Evolutionary conservation across 2,329 filamentous ascomycete species (phyloP), one percentile per base, ranked within the genome.

Genomic region (Xylaria arbuscula): DNA sequence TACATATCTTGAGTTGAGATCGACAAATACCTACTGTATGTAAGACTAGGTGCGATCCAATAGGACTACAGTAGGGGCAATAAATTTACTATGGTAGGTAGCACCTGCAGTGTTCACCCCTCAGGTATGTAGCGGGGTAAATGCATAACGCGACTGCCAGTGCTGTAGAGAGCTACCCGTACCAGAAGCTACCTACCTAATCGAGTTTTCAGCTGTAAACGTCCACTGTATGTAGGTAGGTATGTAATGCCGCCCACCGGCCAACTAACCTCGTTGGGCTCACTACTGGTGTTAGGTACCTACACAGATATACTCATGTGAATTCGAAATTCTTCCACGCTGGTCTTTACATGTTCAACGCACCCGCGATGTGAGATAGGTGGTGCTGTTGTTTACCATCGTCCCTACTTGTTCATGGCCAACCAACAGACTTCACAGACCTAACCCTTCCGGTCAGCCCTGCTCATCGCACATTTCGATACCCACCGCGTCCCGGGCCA

Each of bases 291-390:
- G 9, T 3, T 50, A 50, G 22, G 47, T 50, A 53, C n/a, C 7
- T 38, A 38, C 9, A 38, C 13, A 38, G 36, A 38, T 38, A 13
- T 7, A 38, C 36, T 13, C 36, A 13, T 57, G 55, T 57, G 11
- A 60, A 62, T 55, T 42, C 17, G 40, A n/a, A 45, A 47, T 47
- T 47, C n/a, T 47, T 47, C 28, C 19, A 17, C n/a, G 61, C 61
- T n/a, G 57, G 48, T 62, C 42, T 13, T 24, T 38, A 32, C 42
- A 34, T 38, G 47, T 62, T 28, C 54, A 51, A 54, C 63, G 7
- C 54, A 28, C 34, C 38, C 48, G 59, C 63, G 42, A 51, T 58
- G 8, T 62, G 57, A 62, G 48, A 42, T 45, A 57, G 24, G 13
- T 2, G 32, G 32, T 7, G 50, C 36, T 45, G 19, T 55, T 28